phyloP scores from a whole-genome alignment of 2,329 filamentous ascomycete species.

The Nigrograna mackinnonii region DNA sequence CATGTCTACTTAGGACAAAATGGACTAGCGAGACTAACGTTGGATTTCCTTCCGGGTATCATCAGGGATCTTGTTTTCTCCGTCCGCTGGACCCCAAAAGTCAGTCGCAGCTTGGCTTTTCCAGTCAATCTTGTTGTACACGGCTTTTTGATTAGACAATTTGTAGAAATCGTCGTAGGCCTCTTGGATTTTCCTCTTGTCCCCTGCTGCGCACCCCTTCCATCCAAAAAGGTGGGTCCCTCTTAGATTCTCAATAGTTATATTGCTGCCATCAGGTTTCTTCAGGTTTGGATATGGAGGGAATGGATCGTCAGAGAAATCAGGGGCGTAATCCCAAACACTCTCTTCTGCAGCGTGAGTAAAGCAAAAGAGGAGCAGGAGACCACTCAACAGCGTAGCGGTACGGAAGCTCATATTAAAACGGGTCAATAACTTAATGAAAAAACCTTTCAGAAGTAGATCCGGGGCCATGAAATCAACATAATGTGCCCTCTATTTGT shows the following conservation, averaged over 20 bases:
- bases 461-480: too few species aligned
- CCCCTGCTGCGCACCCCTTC: not conserved
- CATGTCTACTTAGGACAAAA: not conserved
- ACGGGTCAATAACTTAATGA: too few species aligned
- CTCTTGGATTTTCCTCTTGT: not conserved
- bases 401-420: too few species aligned
- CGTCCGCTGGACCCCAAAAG: not conserved
- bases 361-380: too few species aligned
- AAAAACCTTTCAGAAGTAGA: too few species aligned
- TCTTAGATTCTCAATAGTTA: not conserved
- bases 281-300: not conserved
- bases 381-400: too few species aligned
- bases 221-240: not conserved
- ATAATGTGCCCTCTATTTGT: too few species aligned
- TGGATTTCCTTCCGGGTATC: not conserved
- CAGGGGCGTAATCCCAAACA: too few species aligned
- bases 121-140: not conserved
- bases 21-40: not conserved
- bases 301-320: not conserved
- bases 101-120: not conserved
- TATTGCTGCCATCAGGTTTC: not conserved
- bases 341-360: too few species aligned
- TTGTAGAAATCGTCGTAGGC: constrained; percentile 1
- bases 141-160: not conserved
- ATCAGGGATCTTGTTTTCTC: not conserved